Evolutionary conservation across 2,329 filamentous ascomycete species (phyloP).

Genomic region (Aspergillus sp.): DNA sequence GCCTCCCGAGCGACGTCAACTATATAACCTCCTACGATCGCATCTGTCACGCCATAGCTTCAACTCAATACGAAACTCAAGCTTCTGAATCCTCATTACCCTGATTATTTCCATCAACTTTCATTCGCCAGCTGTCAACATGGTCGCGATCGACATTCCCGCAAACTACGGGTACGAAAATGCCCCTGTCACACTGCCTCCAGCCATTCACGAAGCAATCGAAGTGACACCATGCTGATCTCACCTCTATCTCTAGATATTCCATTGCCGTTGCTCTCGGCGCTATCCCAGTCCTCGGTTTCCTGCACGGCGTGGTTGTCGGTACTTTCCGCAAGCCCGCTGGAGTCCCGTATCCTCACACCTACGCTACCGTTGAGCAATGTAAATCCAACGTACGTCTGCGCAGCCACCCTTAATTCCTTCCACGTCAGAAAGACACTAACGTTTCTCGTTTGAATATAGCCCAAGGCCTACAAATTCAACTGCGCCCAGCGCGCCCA

Average conservation of each 20-base stretch:
- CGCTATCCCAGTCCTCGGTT: slow-evolving; percentile 54
- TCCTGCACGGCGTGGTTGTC: slow-evolving; percentile 53
- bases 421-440: slow-evolving; percentile 18
- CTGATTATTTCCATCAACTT: neutral
- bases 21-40: neutral
- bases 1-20: slow-evolving; percentile 6
- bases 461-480: slow-evolving; percentile 48
- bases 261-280: slow-evolving; percentile 56
- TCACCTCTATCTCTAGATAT: slow-evolving; percentile 44
- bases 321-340: slow-evolving; percentile 51
- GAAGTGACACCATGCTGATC: slow-evolving; percentile 1
- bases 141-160: slow-evolving; percentile 46
- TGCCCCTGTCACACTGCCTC: neutral
- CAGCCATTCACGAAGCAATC: neutral
- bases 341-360: slow-evolving; percentile 57
- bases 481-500: slow-evolving; percentile 59
- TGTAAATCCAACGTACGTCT: slow-evolving; percentile 46
- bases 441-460: neutral
- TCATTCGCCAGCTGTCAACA: slow-evolving; percentile 19
- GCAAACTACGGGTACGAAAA: slow-evolving; percentile 49
- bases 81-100: neutral
- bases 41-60: neutral
- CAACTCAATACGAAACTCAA: neutral
- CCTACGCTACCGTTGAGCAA: slow-evolving; percentile 58
- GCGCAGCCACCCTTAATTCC: neutral